Percentiles rank a stretch among this genome's conserved stretches.
These are phyloP conservation scores for Phlebiopsis flavidoalba DNA, from an alignment of 768 basidiomycete genomes.

Conservation along the genomic window DNA sequence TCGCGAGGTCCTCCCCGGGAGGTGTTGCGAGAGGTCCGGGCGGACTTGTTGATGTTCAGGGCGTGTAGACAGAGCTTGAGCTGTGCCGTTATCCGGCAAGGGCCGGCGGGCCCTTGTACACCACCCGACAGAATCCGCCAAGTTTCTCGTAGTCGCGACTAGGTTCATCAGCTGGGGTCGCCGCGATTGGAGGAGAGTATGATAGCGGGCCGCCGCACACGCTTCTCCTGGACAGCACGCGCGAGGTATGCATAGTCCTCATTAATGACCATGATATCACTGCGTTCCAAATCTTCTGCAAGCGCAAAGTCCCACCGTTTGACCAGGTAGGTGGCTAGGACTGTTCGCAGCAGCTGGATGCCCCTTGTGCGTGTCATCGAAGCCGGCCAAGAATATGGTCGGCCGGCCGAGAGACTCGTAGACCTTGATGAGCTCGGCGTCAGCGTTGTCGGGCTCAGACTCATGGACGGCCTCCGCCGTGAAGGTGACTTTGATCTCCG, in stretches of 20 bases:
- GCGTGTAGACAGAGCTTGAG: conserved; percentile 61
- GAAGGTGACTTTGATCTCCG: conserved; percentile 86
- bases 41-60: conserved; percentile 38
- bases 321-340: conserved; percentile 60
- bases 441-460: conserved; percentile 16
- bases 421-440: conserved; percentile 21
- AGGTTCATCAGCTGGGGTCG: conserved; percentile 55
- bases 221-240: conserved; percentile 50
- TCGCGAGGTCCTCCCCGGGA: conserved; percentile 8
- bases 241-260: conserved; percentile 62
- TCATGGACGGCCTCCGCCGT: conserved; percentile 58
- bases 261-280: conserved; percentile 78
- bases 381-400: conserved; percentile 66
- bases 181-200: conserved; percentile 70
- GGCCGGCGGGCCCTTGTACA: conserved; percentile 90
- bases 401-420: conserved; percentile 32
- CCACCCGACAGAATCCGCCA: conserved; percentile 84
- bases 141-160: conserved; percentile 67
- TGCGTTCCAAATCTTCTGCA: conserved; percentile 37
- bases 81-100: conserved; percentile 60
- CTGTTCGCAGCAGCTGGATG: conserved; percentile 56
- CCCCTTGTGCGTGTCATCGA: conserved; percentile 63
- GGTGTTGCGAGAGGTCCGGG: conserved; percentile 21
- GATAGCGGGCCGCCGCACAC: conserved; percentile 63
- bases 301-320: conserved; percentile 73